A percentile compares a stretch with the other conserved stretches of the same genome.
phyloP scores from a whole-genome alignment of 2,329 filamentous ascomycete species.

The Pseudogymnoascus verrucosus region DNA sequence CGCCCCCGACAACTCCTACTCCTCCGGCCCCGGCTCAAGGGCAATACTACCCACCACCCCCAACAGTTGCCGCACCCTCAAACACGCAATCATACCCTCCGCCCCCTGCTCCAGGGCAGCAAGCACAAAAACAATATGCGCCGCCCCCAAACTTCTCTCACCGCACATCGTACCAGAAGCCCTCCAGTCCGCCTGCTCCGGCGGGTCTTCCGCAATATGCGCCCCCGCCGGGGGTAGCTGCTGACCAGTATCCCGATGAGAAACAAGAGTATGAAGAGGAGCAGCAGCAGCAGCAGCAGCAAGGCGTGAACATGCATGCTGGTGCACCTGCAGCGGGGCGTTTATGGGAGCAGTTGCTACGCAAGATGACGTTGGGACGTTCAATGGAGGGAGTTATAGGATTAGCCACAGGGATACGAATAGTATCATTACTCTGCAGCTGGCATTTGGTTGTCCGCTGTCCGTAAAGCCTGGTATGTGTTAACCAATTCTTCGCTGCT shows the following conservation, averaged over 20 bases:
- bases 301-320: slow-evolving; percentile 28
- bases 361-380: slow-evolving; percentile 84
- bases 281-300: background rate
- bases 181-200: slow-evolving; percentile 13
- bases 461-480: slow-evolving; percentile 62
- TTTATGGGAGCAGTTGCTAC: slow-evolving; percentile 57
- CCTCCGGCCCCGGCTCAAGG: slow-evolving; percentile 21
- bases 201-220: background rate
- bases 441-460: slow-evolving; percentile 82
- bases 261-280: slow-evolving; percentile 4
- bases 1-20: slow-evolving; percentile 25
- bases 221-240: background rate
- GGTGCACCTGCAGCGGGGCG: slow-evolving; percentile 32
- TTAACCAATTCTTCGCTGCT: background rate
- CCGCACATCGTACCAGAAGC: slow-evolving; percentile 28
- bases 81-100: slow-evolving; percentile 5
- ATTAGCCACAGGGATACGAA: slow-evolving; percentile 91
- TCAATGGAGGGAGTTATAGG: slow-evolving; percentile 91
- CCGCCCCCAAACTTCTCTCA: slow-evolving; percentile 26
- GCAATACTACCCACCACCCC: slow-evolving; percentile 18
- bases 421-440: slow-evolving; percentile 77
- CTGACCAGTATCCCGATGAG: background rate
- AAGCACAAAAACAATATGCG: slow-evolving; percentile 16
- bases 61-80: background rate
- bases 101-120: background rate